Evolutionary conservation across 2,329 filamentous ascomycete genomes (phyloP).

Genomic region (Nothophoma quercina): DNA sequence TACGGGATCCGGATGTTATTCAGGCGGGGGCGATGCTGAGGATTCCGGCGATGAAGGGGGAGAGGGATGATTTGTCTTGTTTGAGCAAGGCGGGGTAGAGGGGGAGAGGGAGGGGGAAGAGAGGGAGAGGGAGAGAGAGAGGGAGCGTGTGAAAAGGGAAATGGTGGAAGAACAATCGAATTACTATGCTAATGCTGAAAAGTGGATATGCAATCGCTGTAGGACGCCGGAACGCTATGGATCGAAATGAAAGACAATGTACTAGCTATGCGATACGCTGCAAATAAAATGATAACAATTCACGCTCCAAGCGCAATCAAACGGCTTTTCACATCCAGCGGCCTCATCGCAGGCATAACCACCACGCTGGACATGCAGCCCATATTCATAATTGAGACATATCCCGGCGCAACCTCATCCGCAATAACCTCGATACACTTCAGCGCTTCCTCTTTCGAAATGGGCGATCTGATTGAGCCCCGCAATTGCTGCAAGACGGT

Average conservation of each 20-base stretch:
- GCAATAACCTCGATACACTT: conserved; percentile 54
- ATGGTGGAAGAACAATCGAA: not conserved
- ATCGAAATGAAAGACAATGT: conserved; percentile 3
- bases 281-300: not conserved
- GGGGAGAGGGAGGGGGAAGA: not conserved
- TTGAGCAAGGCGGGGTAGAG: not conserved
- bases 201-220: not conserved
- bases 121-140: not conserved
- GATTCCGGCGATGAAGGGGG: conserved; percentile 9
- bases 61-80: conserved; percentile 8
- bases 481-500: conserved; percentile 54
- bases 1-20: conserved; percentile 10
- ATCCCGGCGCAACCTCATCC: conserved; percentile 53
- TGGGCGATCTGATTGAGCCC: conserved; percentile 55
- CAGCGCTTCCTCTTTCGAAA: conserved; percentile 55
- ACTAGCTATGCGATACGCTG: conserved; percentile 8
- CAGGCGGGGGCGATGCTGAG: conserved; percentile 2
- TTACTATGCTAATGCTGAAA: conserved; percentile 4
- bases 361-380: conserved; percentile 54
- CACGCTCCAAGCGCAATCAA: conserved; percentile 40
- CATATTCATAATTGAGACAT: conserved; percentile 50
- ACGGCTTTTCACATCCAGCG: conserved; percentile 42
- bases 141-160: not conserved
- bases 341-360: conserved; percentile 48
- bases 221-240: conserved; percentile 8